These are phyloP conservation scores for Isabelozyma rhagii DNA, from an alignment of 805 yeast genomes.

Conservation along the genomic window DNA sequence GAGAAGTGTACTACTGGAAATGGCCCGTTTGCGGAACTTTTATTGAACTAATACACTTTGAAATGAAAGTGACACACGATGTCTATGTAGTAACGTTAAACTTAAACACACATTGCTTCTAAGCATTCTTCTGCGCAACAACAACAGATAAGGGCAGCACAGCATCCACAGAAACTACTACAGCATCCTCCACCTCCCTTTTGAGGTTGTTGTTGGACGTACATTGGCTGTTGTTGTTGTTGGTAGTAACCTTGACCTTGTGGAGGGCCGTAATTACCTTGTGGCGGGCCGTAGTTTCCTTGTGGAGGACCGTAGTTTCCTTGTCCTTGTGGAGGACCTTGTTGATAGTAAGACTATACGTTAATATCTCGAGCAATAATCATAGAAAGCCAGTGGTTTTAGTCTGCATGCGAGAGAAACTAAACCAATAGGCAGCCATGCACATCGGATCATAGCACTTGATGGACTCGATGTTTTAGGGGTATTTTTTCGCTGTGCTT, in stretches of 20 bases:
- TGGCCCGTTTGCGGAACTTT: not conserved
- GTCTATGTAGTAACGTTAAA: not conserved
- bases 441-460: too few species aligned
- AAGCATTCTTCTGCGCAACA: slow-evolving; percentile 23
- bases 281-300: slow-evolving; percentile 14
- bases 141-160: slow-evolving; percentile 41
- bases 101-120: not conserved
- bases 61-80: not conserved
- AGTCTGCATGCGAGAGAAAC: too few species aligned
- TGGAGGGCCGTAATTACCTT: slow-evolving; percentile 16
- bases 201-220: slow-evolving; percentile 35
- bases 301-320: slow-evolving; percentile 15
- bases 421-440: too few species aligned
- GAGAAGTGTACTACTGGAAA: too few species aligned
- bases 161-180: slow-evolving; percentile 29
- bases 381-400: too few species aligned
- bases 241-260: slow-evolving; percentile 28
- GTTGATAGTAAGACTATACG: slow-evolving; percentile 16
- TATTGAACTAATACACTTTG: not conserved
- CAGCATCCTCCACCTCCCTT: slow-evolving; percentile 31
- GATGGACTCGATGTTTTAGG: too few species aligned
- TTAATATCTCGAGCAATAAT: not conserved
- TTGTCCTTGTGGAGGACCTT: slow-evolving; percentile 16
- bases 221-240: slow-evolving; percentile 40
- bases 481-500: too few species aligned